A percentile compares a stretch with the other conserved stretches of the same genome.
These are phyloP conservation scores for Ceratocystis harringtonii DNA, from an alignment of 2,329 filamentous ascomycete genomes.

Conservation along the genomic window DNA sequence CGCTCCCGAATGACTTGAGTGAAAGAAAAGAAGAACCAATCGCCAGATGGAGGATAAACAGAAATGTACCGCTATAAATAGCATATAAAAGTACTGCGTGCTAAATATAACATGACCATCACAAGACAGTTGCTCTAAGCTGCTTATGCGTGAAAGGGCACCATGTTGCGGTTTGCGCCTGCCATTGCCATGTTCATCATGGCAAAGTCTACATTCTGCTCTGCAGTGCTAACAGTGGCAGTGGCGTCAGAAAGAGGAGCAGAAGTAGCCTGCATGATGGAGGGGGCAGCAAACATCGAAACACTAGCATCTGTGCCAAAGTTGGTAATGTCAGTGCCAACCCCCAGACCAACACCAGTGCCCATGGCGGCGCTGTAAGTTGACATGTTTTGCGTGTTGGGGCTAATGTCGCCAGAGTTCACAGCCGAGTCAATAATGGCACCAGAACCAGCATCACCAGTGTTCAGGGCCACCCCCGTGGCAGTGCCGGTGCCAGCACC, in stretches of 20 bases:
- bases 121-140: not conserved
- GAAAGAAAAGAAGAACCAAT: not conserved
- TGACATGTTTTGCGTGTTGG: not conserved
- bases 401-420: not conserved
- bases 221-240: not conserved
- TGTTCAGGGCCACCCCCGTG: not conserved
- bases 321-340: not conserved
- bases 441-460: no score
- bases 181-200: not conserved
- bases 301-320: not conserved
- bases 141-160: not conserved
- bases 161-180: not conserved
- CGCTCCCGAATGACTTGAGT: not conserved
- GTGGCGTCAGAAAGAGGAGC: not conserved
- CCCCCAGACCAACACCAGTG: not conserved
- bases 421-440: not conserved
- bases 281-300: not conserved
- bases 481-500: not conserved
- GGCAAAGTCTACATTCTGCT: not conserved
- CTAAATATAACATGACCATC: not conserved
- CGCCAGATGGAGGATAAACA: not conserved
- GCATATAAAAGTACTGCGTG: not conserved
- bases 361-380: not conserved
- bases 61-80: not conserved
- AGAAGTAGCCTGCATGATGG: not conserved